Conservation (phyloP, 1,139 yeast genomes). For the Trichomonascaceae sp. region DNA sequence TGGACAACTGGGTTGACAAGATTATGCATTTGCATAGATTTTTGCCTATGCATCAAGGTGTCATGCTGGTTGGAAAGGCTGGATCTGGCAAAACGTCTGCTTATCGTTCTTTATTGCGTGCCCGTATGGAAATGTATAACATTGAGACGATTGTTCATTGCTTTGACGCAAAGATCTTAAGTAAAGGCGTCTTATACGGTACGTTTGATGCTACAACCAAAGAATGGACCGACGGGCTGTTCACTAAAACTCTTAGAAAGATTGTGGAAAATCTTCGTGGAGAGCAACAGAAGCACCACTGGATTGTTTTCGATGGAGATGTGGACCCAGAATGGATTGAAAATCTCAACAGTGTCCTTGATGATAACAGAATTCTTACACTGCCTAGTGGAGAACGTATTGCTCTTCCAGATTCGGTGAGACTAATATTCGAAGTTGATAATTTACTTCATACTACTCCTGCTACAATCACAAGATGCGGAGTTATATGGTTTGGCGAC, state of each 20-base stretch:
- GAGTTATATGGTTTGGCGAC: conserved; percentile 69
- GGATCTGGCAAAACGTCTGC: conserved; percentile 69
- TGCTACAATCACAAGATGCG: conserved; percentile 92
- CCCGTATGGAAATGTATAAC: conserved; percentile 37
- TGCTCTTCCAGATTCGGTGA: conserved; percentile 55
- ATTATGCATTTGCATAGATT: conserved; percentile 58
- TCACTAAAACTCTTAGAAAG: conserved; percentile 62
- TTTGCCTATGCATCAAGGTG: conserved; percentile 66
- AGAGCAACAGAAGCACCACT: conserved; percentile 49
- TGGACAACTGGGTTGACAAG: conserved; percentile 48
- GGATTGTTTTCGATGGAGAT: conserved; percentile 91
- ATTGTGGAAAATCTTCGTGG: conserved; percentile 55
- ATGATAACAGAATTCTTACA: conserved; percentile 76
- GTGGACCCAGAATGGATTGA: conserved; percentile 96
- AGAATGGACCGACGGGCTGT: conserved; percentile 90
- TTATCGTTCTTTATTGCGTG: conserved; percentile 45
- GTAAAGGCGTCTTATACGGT: conserved; percentile 68
- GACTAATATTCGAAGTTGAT: conserved; percentile 73
- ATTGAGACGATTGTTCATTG: conserved; percentile 40
- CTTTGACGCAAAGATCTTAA: conserved; percentile 70
- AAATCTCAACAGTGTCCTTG: conserved; percentile 81
- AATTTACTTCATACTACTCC: conserved; percentile 64
- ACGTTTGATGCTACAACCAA: conserved; percentile 65
- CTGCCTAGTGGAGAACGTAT: conserved; percentile 88
- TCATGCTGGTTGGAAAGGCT: conserved; percentile 73